Evolutionary conservation across 2,329 filamentous ascomycete species (phyloP), one percentile per base, ranked within the genome.

Genomic region (Tympanopsis confertula): DNA sequence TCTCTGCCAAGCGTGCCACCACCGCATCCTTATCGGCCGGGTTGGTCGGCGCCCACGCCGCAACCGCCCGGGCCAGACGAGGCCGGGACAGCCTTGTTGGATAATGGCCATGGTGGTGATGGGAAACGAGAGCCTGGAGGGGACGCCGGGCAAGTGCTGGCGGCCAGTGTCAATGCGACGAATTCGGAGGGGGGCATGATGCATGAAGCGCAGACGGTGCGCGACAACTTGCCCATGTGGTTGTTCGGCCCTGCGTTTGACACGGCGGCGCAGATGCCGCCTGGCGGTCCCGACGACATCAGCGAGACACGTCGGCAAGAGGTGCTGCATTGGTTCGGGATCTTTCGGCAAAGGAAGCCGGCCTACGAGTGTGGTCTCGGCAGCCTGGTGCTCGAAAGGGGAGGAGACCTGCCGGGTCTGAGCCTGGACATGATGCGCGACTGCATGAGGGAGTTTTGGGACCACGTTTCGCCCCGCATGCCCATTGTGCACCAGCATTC

Each of bases 401-500:
- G 52, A 12, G 62, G 58, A n/a, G 65, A 69, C 44, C 39, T 64
- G 4, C 61, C 65, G 0, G 58, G 54, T 1, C 61, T 94, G 43
- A 86, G 76, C 52, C 57, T 87, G 36, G 77, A 83, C 36, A 88
- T 89, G 75, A 80, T 94, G 70, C 79, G 86, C 50, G 82, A 82
- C 13, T 94, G 88, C 50, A 73, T 89, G 43, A 72, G 76, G n/a
- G 85, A 85, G 33, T 95, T 86, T 57, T 95, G 87, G 87, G 74
- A 82, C 37, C 76, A 85, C 50, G 84, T 93, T 39, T 86, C 89
- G 43, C 79, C 84, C 5, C 85, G 93, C 44, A 63, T 94, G 38
- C 88, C 88, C 7, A 88, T 95, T 41, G 67, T 94, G 28, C 87
- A 94, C 53, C 82, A 86, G 49, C 84, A 86, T 2, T 94, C 86